Conservation (phyloP, 441 rosid species). For the Aquilaria agallochum region DNA sequence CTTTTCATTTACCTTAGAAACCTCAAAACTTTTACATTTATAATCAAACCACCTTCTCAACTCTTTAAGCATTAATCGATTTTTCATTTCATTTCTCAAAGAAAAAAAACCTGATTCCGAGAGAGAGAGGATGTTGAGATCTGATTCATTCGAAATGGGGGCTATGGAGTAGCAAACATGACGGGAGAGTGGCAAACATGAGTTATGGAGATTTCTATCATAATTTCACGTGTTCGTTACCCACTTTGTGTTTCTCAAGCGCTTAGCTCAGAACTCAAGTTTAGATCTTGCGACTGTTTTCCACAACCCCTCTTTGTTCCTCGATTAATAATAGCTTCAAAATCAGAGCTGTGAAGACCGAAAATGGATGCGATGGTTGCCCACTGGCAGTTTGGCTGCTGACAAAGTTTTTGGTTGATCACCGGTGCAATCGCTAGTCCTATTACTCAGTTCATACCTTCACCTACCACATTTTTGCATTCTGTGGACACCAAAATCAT, state of each 20-base stretch:
- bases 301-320: constrained; percentile 18
- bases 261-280: constrained; percentile 18
- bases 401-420: constrained; percentile 74
- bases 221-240: constrained; percentile 1
- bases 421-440: constrained; percentile 82
- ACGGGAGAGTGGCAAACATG: too few species aligned
- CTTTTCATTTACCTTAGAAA: too few species aligned
- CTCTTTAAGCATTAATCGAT: too few species aligned
- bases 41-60: too few species aligned
- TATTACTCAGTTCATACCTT: constrained; percentile 74
- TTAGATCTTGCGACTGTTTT: neutral
- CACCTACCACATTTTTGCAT: constrained; percentile 79
- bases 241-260: constrained; percentile 14
- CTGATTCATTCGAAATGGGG: too few species aligned
- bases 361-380: constrained; percentile 61
- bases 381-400: constrained; percentile 49
- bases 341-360: constrained; percentile 33
- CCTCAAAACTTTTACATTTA: too few species aligned
- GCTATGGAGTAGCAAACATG: too few species aligned
- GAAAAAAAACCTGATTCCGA: too few species aligned
- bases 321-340: constrained; percentile 7
- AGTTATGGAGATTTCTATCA: too few species aligned
- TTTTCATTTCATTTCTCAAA: too few species aligned
- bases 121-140: too few species aligned
- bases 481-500: constrained; percentile 86